Evolutionary conservation across 2,329 filamentous ascomycete genomes (phyloP).

Genomic region (Fusarium concolor): DNA sequence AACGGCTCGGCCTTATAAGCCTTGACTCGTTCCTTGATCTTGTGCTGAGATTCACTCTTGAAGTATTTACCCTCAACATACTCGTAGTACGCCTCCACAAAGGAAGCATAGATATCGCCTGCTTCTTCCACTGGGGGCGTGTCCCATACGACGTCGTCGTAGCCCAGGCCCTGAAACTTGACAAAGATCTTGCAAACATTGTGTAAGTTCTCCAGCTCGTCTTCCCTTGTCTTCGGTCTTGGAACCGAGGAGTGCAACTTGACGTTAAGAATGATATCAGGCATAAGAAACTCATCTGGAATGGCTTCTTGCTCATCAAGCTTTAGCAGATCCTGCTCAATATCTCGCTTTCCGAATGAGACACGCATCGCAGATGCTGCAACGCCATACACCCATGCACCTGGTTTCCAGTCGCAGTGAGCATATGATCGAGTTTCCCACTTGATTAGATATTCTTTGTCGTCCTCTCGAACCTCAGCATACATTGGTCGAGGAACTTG

Average conservation of each 20-base stretch:
- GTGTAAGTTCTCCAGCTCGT: conserved; percentile 77
- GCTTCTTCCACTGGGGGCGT: conserved; percentile 76
- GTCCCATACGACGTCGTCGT: conserved; percentile 94
- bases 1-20: conserved; percentile 76
- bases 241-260: conserved; percentile 64
- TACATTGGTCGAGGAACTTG: conserved; percentile 27
- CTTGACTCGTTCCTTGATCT: conserved; percentile 75
- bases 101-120: conserved; percentile 78
- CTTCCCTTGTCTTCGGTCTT: conserved; percentile 68
- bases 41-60: conserved; percentile 62
- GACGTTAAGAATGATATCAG: conserved; percentile 90
- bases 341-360: conserved; percentile 79
- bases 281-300: conserved; percentile 84
- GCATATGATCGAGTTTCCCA: conserved; percentile 86
- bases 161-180: conserved; percentile 92
- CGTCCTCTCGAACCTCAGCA: conserved; percentile 67
- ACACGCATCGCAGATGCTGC: conserved; percentile 72
- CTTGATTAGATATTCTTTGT: conserved; percentile 93
- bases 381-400: conserved; percentile 86
- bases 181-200: conserved; percentile 81
- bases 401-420: conserved; percentile 87
- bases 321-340: conserved; percentile 68
- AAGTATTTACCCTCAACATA: conserved; percentile 85
- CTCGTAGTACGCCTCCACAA: conserved; percentile 85
- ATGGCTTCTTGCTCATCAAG: conserved; percentile 82